Conservation (phyloP, 192 early-diverging fungal species). For the Chytriomyces sp. region DNA sequence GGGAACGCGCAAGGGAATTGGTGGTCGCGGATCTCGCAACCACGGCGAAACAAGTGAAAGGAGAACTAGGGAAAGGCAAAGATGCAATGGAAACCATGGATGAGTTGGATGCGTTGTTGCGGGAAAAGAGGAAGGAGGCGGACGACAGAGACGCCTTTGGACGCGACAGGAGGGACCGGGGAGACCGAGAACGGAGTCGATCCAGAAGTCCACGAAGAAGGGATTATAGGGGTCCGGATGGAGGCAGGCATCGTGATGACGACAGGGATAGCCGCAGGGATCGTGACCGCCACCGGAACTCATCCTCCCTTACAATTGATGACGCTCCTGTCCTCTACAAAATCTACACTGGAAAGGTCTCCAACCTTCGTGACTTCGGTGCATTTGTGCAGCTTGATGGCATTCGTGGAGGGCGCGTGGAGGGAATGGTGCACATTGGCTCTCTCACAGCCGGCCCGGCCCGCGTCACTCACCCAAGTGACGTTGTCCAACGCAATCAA, state of each 20-base stretch:
- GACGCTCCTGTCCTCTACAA: conserved; percentile 86
- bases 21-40: conserved; percentile 43
- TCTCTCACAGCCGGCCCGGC: conserved; percentile 62
- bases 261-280: conserved; percentile 30
- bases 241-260: conserved; percentile 3
- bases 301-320: conserved; percentile 56
- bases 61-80: conserved; percentile 49
- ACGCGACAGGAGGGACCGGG: not conserved
- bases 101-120: conserved; percentile 58
- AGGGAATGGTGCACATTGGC: conserved; percentile 90
- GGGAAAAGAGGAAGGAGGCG: conserved; percentile 26
- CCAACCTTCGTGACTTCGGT: conserved; percentile 90
- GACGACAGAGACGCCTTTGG: conserved; percentile 20
- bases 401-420: conserved; percentile 64
- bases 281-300: conserved; percentile 14
- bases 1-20: conserved; percentile 31
- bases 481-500: conserved; percentile 85
- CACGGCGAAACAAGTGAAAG: not conserved
- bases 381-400: conserved; percentile 88
- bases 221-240: no score
- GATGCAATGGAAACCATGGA: conserved; percentile 41
- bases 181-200: not conserved
- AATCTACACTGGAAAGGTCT: conserved; percentile 84
- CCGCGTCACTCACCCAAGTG: conserved; percentile 76
- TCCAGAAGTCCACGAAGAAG: no score